Base-by-base conservation (phyloP, 805 yeast genomes). In the Brettanomyces sp. region DNA sequence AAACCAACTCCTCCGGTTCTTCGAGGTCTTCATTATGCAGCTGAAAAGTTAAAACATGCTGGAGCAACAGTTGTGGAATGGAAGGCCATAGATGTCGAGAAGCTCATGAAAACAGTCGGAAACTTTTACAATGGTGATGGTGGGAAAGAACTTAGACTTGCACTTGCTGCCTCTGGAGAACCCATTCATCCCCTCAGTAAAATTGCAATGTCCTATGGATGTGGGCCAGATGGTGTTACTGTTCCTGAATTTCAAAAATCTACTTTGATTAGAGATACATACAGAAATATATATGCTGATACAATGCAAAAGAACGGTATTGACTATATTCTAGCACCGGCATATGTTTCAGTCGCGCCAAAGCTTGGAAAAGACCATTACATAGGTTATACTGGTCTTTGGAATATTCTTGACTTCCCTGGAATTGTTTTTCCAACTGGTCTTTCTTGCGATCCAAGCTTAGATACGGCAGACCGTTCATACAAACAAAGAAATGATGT, bases 351-450 rank as follows among this genome's bases (percentile, higher is more conserved):
- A 47, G 82, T 79, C 35, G 85, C 89, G 18, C 82, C 85, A 40
- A 68, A 70, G 47, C 79, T 80, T 5, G 77, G 72, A 41, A 70
- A 69, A 30, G 67, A 78, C 12, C 72, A 73, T 55, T 81, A 80
- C 63, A 83, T 89, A 87, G 81, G 87, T 1, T 84, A 83, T 67
- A 81, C 88, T 3, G 66, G 82, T 3, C 67, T 81, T 52, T 83
- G 80, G 79, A 83, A 83, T 62, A 56, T 81, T 46, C 61, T 82
- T 49, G 91, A 83, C 59, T 70, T 75, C 54, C 87, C 90, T 18
- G 73, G 76, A 34, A 74, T 78, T 45, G 69, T 72, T 0, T 69
- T 79, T 64, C 85, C 82, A 48, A 70, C 83, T 3, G 77, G 83
- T 3, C 63, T 77, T 48, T 65, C 62, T 53, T 79, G 68, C 53